Evolutionary conservation across 306 rosid genomes (phyloP).

Genomic region (Corylus avellana): DNA sequence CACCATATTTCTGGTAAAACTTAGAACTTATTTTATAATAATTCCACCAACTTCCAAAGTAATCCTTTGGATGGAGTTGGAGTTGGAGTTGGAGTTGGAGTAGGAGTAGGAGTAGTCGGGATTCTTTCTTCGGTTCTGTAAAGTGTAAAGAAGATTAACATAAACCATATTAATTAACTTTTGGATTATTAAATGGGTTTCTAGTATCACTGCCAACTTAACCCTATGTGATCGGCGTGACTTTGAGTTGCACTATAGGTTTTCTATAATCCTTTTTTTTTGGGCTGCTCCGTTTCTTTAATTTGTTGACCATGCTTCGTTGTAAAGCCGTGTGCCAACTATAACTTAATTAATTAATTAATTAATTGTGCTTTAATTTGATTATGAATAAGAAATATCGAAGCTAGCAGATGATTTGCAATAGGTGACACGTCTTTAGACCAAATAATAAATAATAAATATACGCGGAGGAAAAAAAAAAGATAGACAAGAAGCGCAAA

Average conservation of each 20-base stretch:
- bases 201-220: neutral
- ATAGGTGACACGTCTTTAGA: too few species aligned
- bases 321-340: neutral
- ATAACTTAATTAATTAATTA: neutral
- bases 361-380: neutral
- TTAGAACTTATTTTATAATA: neutral
- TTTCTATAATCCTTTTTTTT: neutral
- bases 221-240: neutral
- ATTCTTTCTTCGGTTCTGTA: too few species aligned
- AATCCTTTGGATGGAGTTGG: conserved; percentile 19
- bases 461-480: too few species aligned
- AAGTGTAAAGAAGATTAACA: too few species aligned
- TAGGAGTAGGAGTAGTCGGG: too few species aligned
- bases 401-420: neutral
- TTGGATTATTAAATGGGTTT: neutral
- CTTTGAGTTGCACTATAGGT: neutral
- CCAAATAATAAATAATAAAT: too few species aligned
- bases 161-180: neutral
- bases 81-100: too few species aligned
- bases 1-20: neutral
- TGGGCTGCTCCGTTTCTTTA: neutral
- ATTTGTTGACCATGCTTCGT: neutral
- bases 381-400: neutral
- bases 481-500: too few species aligned
- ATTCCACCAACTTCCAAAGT: conserved; percentile 10